Evolutionary conservation across 805 yeast genomes (phyloP), one percentile per base, ranked within the genome.

Genomic region (Ogataea dorogensis): DNA sequence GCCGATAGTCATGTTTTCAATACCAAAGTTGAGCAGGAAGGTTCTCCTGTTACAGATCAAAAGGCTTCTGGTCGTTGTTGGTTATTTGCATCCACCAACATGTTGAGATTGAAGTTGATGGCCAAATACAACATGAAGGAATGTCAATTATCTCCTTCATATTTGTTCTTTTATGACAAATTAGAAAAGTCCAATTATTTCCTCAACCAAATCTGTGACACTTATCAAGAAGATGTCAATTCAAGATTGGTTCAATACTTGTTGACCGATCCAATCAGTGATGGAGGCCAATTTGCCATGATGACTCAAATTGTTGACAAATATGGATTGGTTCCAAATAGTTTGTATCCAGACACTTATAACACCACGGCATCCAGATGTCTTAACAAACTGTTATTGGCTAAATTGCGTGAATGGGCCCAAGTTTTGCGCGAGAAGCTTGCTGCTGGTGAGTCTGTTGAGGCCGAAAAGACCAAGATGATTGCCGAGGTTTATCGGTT

Each of bases 281-380:
- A 87, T 54, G 95, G 96, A 49, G 95, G 96, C 35, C 95, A 86
- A 61, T 86, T 83, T 71, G 80, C 83, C 46, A 82, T 86, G 93
- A 75, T 85, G 56, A 68, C 80, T 31, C 84, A 86, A 60, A 58
- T 87, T 39, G 73, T 86, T 33, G 77, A 78, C 44, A 87, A 86
- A 61, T 87, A 86, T 51, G 95, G 95, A 18, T 55, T 83, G 35
- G 84, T 86, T 35, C 96, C 96, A 24, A 69, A 80, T 53, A 75
- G 73, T 46, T 58, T 76, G 12, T 87, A 73, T 63, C 89, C 91
- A 8, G 95, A 86, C 58, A 68, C 77, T 37, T 57, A 45, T 44
- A 74, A 77, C 26, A 66, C 82, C 12, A 73, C 85, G 3, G 58
- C 63, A 12, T 70, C 81, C 2, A 42, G 63, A 25, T 57, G 57